phyloP scores from a whole-genome alignment of 768 basidiomycete genomes.

The Tremella yokohamensis region DNA sequence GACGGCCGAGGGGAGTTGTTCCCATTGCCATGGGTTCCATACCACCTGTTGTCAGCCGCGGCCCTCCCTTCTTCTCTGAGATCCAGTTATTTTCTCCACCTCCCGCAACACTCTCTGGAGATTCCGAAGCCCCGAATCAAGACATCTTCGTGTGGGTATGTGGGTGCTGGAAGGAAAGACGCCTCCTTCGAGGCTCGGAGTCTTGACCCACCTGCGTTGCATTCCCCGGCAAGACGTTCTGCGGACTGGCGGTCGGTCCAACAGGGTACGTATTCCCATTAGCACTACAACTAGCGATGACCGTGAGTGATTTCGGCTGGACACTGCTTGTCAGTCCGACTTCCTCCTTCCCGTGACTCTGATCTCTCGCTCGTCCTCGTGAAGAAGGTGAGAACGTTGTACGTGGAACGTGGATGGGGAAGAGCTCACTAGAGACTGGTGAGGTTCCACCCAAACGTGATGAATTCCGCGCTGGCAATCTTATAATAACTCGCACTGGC shows the following conservation, averaged over 20 bases:
- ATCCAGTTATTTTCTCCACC: not conserved
- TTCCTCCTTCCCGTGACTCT: not conserved
- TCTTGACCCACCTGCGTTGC: slow-evolving; percentile 54
- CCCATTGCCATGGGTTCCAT: slow-evolving; percentile 78
- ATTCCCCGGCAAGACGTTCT: slow-evolving; percentile 61
- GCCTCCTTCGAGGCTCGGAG: too few relatives aligned
- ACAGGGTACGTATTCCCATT: slow-evolving; percentile 89
- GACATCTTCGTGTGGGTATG: not conserved
- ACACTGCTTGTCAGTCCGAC: slow-evolving; percentile 44
- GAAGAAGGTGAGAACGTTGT: not conserved
- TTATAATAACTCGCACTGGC: slow-evolving; percentile 78
- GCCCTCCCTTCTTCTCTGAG: not conserved
- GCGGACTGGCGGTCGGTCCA: slow-evolving; percentile 65
- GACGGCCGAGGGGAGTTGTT: slow-evolving; percentile 60
- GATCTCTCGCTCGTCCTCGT: not conserved
- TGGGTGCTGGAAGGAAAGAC: not conserved
- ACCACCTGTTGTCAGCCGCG: slow-evolving; percentile 48
- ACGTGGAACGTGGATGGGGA: not conserved
- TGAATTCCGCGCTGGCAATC: slow-evolving; percentile 66
- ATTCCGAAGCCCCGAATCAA: not conserved
- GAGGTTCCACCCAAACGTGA: slow-evolving; percentile 91
- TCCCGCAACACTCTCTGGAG: not conserved
- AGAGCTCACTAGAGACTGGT: slow-evolving; percentile 60
- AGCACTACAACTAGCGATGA: slow-evolving; percentile 69
- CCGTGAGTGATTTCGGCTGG: slow-evolving; percentile 70